Evolutionary conservation across 176 grass and related monocot species (phyloP), one percentile per base, ranked within the genome.

Genomic region (Oryza punctata): DNA sequence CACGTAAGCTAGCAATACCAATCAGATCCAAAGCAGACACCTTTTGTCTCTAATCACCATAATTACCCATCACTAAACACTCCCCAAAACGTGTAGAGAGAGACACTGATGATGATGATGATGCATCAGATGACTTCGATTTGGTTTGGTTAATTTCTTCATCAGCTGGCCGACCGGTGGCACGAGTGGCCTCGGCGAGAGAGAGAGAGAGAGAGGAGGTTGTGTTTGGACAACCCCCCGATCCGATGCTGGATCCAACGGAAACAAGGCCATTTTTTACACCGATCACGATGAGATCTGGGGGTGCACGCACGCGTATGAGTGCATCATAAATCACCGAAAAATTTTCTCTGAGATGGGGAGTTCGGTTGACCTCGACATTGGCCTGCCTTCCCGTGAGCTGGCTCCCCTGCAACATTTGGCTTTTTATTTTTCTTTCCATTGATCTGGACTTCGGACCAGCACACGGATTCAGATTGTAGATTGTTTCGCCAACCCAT

Each of bases 131-230:
- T 43, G 41, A 43, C 10, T 49, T 49, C 3, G 13, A 15, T 35
- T 60, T 2, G 12, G 21, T 60, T 68, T 38, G 37, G 37, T 38
- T 33, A 33, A 33, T 33, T 38, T 38, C 7, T 38, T 38, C 37
- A 1, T 68, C 7, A 68, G 38, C 37, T 6, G 37, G n/a, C 41
- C 70, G 41, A 28, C 40, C 41, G 13, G 41, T 15, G 43, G 65
- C 78, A 69, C 78, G 47, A 38, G 78, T 30, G 47, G 46, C 66
- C 78, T 81, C 78, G 78, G n/a, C 47, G 27, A 7, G 19, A 52
- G 19, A 52, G 49, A 13, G 49, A 35, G 33, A 6, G 33, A 6
- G 33, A 6, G 1, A 4, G 5, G 28, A n/a, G 46, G 12, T 57
- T 29, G 6, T n/a, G 35, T 50, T 15, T 7, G 19, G 18, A 29